Evolutionary conservation across 768 basidiomycete genomes (phyloP), one percentile per base, ranked within the genome.

Genomic region (Mycena galopus): DNA sequence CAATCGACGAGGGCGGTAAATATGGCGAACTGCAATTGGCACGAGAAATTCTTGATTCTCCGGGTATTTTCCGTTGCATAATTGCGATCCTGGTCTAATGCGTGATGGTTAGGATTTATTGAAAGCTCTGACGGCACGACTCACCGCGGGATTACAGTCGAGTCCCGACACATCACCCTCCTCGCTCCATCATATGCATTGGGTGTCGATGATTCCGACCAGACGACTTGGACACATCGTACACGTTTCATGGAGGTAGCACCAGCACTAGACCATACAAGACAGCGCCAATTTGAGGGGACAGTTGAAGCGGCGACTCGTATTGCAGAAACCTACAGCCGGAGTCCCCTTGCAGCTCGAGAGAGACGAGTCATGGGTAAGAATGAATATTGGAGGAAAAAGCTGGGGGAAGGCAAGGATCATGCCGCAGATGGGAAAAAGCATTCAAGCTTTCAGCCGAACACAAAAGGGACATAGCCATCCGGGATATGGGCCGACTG

Each of bases 71-170:
- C 35, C 37, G 4, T 39, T 9, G 2, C 4, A 17, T 29, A 2
- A 25, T 10, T 8, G n/a, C n/a, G n/a, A n/a, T 39, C 19, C 17
- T 25, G 4, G 25, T 30, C 27, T 16, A 42, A 2, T 30, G 35
- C 10, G 60, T 30, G 0, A n/a, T 14, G n/a, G 2, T 0, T 53
- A 78, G 77, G 76, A 2, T 75, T 79, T 59, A 75, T 76, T 9
- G 73, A 78, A 16, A 77, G 76, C 44, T 74, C 75, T 27, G 76
- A 81, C 47, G 78, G 80, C 25, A 81, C 79, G 17, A 72, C 79
- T 3, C 72, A 79, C 55, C 73, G 75, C 42, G 76, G 77, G 42
- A 69, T n/a, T n/a, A n/a, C n/a, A n/a, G n/a, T n/a, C n/a, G n/a
- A n/a, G n/a, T n/a, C n/a, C n/a, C n/a, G 68, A 8, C 78, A 78